Evolutionary conservation across 2,329 filamentous ascomycete species (phyloP), one percentile per base, ranked within the genome.

Genomic region (Dichotomopilus funicola): DNA sequence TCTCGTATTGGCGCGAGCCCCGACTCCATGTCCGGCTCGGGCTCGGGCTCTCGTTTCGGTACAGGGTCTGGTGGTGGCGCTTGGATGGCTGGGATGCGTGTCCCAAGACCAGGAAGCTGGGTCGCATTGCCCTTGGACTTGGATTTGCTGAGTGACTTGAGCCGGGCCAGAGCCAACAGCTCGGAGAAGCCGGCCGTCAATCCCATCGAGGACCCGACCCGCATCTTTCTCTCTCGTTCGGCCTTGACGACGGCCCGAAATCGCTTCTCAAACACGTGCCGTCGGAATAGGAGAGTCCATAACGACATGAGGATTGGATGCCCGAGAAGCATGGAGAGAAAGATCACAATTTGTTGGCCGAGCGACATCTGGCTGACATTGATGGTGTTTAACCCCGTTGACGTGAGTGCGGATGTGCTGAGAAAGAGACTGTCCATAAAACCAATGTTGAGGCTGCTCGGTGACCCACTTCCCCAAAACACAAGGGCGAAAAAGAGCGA

Each of bases 351-450:
- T 64, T 89, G 86, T 64, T 89, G 86, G 63, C 82, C 84, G 1
- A 79, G 82, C 42, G 83, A 87, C 65, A 88, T 70, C 46, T 76
- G 72, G 54, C 78, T 83, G 11, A 88, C 66, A 63, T 85, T 82
- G 61, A 83, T 79, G 9, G 83, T 86, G 62, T 70, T 86, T 40
- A 87, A 70, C 2, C 85, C 86, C 9, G 85, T 79, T 58, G 81
- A 75, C 2, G 84, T 87, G 76, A 88, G 86, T 40, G 85, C 83
- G 57, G 79, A 84, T 43, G 82, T 75, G 53, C 78, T 78, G 34
- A 88, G 67, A 64, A 87, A 88, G 8, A 88, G 69, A 11, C 81
- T 76, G 67, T 88, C 84, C 27, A 76, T 75, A 69, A 85, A 88
- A 43, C 71, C 70, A 55, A 88, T 75, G 72, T 78, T 33, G 70